Evolutionary conservation across 129 eudicot genomes (phyloP).

Genomic region (Pulicaria dysenterica): DNA sequence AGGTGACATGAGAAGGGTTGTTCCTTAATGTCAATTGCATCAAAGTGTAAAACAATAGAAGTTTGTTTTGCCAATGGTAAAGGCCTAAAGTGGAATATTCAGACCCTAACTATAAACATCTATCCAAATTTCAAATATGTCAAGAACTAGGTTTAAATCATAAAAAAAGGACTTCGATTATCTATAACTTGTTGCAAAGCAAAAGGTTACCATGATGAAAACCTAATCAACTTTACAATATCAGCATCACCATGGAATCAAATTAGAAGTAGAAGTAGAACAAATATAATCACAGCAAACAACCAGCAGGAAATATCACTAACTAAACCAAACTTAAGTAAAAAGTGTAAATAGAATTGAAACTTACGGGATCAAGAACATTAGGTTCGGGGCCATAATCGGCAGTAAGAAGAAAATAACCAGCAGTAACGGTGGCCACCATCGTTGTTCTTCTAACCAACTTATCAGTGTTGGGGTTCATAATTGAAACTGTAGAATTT

Average conservation of each 20-base stretch:
- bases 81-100: background rate
- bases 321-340: slow-evolving; percentile 2
- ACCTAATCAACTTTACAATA: slow-evolving; percentile 8
- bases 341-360: too few species aligned
- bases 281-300: background rate
- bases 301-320: background rate
- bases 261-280: background rate
- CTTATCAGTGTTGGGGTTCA: slow-evolving; percentile 68
- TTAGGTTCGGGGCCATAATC: slow-evolving; percentile 90
- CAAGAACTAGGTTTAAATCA: too few species aligned
- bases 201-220: slow-evolving; percentile 3
- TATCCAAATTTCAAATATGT: background rate
- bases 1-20: too few species aligned
- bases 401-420: slow-evolving; percentile 83
- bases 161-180: background rate
- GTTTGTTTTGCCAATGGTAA: too few species aligned
- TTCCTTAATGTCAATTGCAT: too few species aligned
- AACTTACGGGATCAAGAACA: slow-evolving; percentile 85
- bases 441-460: slow-evolving; percentile 83
- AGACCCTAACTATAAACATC: background rate
- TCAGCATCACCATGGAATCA: slow-evolving; percentile 7
- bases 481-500: background rate
- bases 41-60: too few species aligned
- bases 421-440: slow-evolving; percentile 70
- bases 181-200: slow-evolving; percentile 1